Evolutionary conservation across 140 eudicot genomes (phyloP), one percentile per base, ranked within the genome.

Genomic region (Eryngium alpinum): DNA sequence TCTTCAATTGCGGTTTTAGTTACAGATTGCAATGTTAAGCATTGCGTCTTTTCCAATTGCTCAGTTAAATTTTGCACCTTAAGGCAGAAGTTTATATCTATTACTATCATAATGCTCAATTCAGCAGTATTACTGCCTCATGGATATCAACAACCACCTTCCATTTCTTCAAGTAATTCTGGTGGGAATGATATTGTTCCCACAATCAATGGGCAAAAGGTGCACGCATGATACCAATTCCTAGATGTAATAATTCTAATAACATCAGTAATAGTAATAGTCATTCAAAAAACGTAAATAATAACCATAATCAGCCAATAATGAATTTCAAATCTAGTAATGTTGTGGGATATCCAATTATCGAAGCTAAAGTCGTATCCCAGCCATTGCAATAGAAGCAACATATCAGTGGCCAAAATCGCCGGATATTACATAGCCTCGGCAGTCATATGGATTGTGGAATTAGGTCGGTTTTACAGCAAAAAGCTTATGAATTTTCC

Each of bases 161-260:
- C 94, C 31, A 86, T 86, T 74, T 87, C 87, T 80, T 75, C 89
- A 9, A 71, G 79, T 46, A 87, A 81, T 77, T 75, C 91, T 33
- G 87, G 84, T 75, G 91, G 95, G 65, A 92, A 85, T 83, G 86
- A 72, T 79, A 84, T 89, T 83, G 84, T 84, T 44, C 56, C 92
- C 59, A 87, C 91, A 25, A 81, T 84, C 81, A 87, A 89, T 80
- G 97, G 72, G 75, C 97, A 89, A 91, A 93, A 88, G 85, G 85
- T 89, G 84, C 89, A 28, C 89, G 95, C 87, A 94, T 94, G 98
- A 94, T 94, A 69, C 98, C 98, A 46, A 90, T 97, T 82, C 97
- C 98, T 75, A 97, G 97, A 83, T 88, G 90, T 81, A 88, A 62
- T 83, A 86, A 73, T 78, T 84, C 86, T 22, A 84, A 66, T 78